Evolutionary conservation across 1,139 yeast species (phyloP).

Genomic region (Geotrichum aggregatum): DNA sequence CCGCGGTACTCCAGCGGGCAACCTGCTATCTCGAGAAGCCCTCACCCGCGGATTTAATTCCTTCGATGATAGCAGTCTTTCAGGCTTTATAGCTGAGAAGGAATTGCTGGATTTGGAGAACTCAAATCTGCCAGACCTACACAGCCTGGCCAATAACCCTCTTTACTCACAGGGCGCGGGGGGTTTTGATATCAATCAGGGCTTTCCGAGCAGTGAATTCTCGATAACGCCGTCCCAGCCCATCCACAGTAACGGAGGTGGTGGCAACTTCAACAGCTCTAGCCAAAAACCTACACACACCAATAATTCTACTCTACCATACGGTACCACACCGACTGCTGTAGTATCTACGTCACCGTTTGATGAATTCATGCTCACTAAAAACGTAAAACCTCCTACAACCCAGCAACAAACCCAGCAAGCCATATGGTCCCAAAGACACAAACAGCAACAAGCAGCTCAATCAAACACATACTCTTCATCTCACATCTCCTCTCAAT

Average conservation of each 20-base stretch:
- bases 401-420: conserved; percentile 20
- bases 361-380: conserved; percentile 30
- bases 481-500: conserved; percentile 11
- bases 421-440: conserved; percentile 18
- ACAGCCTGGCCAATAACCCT: conserved; percentile 3
- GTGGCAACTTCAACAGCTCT: conserved; percentile 1
- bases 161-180: background rate
- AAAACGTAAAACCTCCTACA: conserved; percentile 2
- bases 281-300: background rate
- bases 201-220: background rate
- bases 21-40: conserved; percentile 29
- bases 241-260: conserved; percentile 11
- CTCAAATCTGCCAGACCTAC: conserved; percentile 26
- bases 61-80: conserved; percentile 29
- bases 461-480: conserved; percentile 9
- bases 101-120: conserved; percentile 34
- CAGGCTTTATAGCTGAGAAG: conserved; percentile 34
- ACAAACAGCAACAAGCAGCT: conserved; percentile 15
- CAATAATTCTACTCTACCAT: background rate
- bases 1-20: too few relatives aligned
- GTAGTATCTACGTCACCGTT: conserved; percentile 35
- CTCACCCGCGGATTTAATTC: conserved; percentile 33
- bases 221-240: conserved; percentile 9
- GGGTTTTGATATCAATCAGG: background rate
- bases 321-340: conserved; percentile 32